phyloP scores from a whole-genome alignment of 306 rosid species.

The Vigna mungo region DNA sequence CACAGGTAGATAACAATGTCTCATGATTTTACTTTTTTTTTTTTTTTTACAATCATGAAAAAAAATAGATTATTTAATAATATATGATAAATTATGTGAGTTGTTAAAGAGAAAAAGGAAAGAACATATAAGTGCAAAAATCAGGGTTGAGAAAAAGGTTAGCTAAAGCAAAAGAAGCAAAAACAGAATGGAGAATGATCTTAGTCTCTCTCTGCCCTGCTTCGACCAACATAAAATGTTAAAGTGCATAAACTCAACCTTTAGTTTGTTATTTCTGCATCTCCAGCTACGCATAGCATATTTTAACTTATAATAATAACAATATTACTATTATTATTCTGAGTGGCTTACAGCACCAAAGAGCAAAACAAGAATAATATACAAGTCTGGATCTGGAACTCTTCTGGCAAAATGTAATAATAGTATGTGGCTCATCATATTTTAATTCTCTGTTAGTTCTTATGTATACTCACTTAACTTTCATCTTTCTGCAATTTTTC shows the following conservation, averaged over 20 bases:
- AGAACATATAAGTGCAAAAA: background rate
- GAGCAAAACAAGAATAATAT: background rate
- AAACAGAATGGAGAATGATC: background rate
- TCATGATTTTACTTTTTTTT: too few species aligned
- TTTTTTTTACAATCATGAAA: too few species aligned
- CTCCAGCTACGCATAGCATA: background rate
- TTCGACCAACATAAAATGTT: background rate
- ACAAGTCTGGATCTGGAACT: too few species aligned
- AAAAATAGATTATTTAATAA: too few species aligned
- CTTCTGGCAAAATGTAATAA: too few species aligned
- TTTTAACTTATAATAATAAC: background rate
- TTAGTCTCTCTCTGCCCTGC: slow-evolving; percentile 15
- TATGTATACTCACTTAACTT: too few species aligned
- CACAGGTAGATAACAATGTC: background rate
- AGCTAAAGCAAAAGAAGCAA: background rate
- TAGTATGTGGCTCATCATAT: too few species aligned
- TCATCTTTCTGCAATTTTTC: too few species aligned
- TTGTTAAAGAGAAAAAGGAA: background rate
- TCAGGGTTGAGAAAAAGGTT: background rate
- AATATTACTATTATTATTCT: too few species aligned
- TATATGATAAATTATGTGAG: background rate
- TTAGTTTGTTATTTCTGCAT: background rate
- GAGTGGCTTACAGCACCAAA: background rate
- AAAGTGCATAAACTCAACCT: background rate
- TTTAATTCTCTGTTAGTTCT: too few species aligned